Base-by-base conservation (phyloP, 1,139 yeast species). In the Sugiyamaella xylanicola region DNA sequence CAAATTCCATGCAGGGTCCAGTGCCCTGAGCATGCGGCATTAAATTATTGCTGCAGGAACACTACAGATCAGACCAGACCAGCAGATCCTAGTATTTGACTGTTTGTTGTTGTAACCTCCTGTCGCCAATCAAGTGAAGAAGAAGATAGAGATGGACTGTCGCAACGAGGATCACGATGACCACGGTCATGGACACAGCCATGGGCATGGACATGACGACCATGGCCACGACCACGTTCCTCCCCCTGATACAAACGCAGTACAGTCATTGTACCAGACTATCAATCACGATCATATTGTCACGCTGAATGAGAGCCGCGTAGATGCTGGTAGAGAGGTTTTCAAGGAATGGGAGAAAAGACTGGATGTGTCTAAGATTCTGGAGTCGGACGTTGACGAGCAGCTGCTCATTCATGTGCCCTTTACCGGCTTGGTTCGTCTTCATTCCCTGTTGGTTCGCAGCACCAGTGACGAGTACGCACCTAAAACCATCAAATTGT, bases 351-450 rank as follows among this genome's bases (percentile, higher is more conserved):
- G 90, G 77, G 76, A 78, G 41, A 70, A 78, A 37, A 68, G 78
- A 2, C 68, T 73, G 16, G 74, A 70, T 8, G 69, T 69, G 1
- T 73, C 72, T 1, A 22, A 79, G 8, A 77, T 76, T 39, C 73
- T 91, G 37, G 81, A 80, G 65, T 84, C 92, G 1, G 97, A 92
- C 68, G 84, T 87, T 2, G 98, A 93, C 67, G 82, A 86, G 57
- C 97, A 92, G 68, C 62, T 92, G 65, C 80, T 92, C 47, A 66
- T 92, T 29, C 81, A 82, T 59, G 80, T 93, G 27, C 97, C 96
- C 63, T 92, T 90, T 63, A 84, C 86, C 16, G 89, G 89, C 0
- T 74, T 80, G 35, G 92, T 88, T 46, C 88, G 87, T 68, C 72
- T 92, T 45, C 87, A 82, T 67, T 87, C 96, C 1, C 65, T 92